These are phyloP conservation scores for Pezizomycotina sp. DNA, from an alignment of 2,329 filamentous ascomycete species.

Conservation along the genomic window DNA sequence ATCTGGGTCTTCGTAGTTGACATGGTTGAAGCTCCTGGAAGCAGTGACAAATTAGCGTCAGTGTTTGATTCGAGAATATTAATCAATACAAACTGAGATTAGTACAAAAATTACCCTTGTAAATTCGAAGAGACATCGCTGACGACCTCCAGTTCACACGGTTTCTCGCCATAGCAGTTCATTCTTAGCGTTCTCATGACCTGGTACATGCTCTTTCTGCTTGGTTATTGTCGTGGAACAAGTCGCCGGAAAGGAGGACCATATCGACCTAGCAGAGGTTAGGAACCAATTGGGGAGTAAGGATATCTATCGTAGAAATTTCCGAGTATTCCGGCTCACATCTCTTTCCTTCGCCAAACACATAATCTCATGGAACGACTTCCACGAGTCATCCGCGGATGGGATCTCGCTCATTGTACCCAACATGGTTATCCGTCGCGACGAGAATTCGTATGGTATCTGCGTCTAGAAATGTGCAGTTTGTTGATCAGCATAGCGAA, in stretches of 20 bases:
- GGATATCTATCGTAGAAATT: constrained; percentile 5
- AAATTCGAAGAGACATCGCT: constrained; percentile 88
- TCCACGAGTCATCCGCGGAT: constrained; percentile 97
- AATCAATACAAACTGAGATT: too few relatives aligned
- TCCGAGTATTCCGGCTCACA: constrained; percentile 31
- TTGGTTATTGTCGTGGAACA: constrained; percentile 97
- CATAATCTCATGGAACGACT: constrained; percentile 90
- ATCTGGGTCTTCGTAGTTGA: constrained; percentile 94
- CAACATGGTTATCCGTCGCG: constrained; percentile 94
- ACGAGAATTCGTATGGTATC: constrained; percentile 91
- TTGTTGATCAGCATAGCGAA: background rate
- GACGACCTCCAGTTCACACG: constrained; percentile 84
- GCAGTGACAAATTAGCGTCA: constrained; percentile 1
- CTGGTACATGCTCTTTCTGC: constrained; percentile 86
- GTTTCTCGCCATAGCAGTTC: constrained; percentile 89
- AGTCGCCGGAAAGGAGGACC: constrained; percentile 83
- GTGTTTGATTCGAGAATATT: constrained; percentile 1
- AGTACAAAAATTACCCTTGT: constrained; percentile 41
- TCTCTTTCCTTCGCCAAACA: constrained; percentile 69
- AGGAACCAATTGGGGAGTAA: background rate
- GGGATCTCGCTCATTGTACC: constrained; percentile 81
- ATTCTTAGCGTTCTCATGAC: constrained; percentile 87
- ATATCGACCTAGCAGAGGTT: constrained; percentile 56
- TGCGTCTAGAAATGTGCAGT: constrained; percentile 26
- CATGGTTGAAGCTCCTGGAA: constrained; percentile 64